phyloP scores from a whole-genome alignment of 768 basidiomycete species.

The Tylopilus balloui region DNA sequence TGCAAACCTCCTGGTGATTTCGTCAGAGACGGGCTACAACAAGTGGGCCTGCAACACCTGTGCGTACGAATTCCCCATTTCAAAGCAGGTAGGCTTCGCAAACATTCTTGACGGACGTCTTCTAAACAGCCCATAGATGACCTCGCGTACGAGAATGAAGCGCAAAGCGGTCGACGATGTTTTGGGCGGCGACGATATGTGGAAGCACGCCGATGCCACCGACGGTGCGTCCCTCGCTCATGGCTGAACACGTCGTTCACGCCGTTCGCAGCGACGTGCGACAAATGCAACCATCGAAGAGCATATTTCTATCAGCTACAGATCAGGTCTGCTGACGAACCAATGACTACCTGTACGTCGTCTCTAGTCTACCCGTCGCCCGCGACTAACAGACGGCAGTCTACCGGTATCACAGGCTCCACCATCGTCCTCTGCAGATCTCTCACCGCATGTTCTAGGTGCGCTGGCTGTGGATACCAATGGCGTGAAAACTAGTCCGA shows the following conservation, averaged over 20 bases:
- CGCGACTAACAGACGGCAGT: slow-evolving; percentile 35
- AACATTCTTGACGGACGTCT: no score
- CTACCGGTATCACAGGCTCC: slow-evolving; percentile 45
- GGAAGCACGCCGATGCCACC: slow-evolving; percentile 90
- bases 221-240: slow-evolving; percentile 45
- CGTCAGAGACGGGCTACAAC: slow-evolving; percentile 73
- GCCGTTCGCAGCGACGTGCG: slow-evolving; percentile 43
- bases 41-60: slow-evolving; percentile 94
- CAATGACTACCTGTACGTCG: slow-evolving; percentile 57
- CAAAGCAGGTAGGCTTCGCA: slow-evolving; percentile 19
- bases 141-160: slow-evolving; percentile 77
- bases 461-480: slow-evolving; percentile 57
- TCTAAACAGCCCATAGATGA: slow-evolving; percentile 58
- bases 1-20: slow-evolving; percentile 79
- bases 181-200: slow-evolving; percentile 87
- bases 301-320: slow-evolving; percentile 97
- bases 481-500: slow-evolving; percentile 60
- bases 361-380: background rate
- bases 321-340: slow-evolving; percentile 90
- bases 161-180: slow-evolving; percentile 96
- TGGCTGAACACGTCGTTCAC: background rate
- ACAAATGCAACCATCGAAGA: slow-evolving; percentile 77
- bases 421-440: background rate
- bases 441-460: slow-evolving; percentile 36
- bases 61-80: slow-evolving; percentile 75